Conservation (phyloP, 805 yeast genomes). For the Ogataea methylovora region DNA sequence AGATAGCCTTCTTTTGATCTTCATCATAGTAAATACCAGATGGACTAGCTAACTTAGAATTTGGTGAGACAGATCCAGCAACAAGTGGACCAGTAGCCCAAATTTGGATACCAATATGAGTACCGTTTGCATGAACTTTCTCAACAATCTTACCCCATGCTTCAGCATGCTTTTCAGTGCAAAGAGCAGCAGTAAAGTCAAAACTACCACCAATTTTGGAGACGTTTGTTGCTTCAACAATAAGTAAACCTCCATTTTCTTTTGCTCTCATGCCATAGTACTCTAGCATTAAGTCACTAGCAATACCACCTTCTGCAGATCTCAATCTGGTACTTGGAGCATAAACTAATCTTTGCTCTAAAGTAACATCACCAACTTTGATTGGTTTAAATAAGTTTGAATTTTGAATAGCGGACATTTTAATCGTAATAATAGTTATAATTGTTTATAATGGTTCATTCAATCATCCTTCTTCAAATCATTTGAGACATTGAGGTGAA, state of each 20-base stretch:
- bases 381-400: slow-evolving; percentile 30
- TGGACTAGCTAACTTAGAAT: slow-evolving; percentile 25
- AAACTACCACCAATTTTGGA: slow-evolving; percentile 20
- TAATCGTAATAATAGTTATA: not conserved
- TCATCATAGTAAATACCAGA: slow-evolving; percentile 33
- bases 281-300: slow-evolving; percentile 30
- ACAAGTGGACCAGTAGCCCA: too few relatives aligned
- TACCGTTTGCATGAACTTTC: too few relatives aligned
- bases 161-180: slow-evolving; percentile 33
- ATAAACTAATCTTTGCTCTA: slow-evolving; percentile 16
- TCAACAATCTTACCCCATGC: slow-evolving; percentile 43
- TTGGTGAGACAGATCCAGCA: slow-evolving; percentile 30
- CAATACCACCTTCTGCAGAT: slow-evolving; percentile 20
- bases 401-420: too few relatives aligned
- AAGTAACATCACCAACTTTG: slow-evolving; percentile 21
- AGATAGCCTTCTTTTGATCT: slow-evolving; percentile 26
- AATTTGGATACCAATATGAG: too few relatives aligned
- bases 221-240: slow-evolving; percentile 38
- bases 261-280: slow-evolving; percentile 45
- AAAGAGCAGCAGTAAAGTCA: slow-evolving; percentile 40
- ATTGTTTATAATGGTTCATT: not conserved
- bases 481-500: too few relatives aligned
- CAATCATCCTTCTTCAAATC: too few relatives aligned
- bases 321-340: slow-evolving; percentile 9
- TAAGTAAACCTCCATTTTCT: slow-evolving; percentile 35